A percentile compares a stretch with the other conserved stretches of the same genome.
Evolutionary conservation across 2,329 filamentous ascomycete species (phyloP).

Genomic region (Gaeumannomyces sp.): DNA sequence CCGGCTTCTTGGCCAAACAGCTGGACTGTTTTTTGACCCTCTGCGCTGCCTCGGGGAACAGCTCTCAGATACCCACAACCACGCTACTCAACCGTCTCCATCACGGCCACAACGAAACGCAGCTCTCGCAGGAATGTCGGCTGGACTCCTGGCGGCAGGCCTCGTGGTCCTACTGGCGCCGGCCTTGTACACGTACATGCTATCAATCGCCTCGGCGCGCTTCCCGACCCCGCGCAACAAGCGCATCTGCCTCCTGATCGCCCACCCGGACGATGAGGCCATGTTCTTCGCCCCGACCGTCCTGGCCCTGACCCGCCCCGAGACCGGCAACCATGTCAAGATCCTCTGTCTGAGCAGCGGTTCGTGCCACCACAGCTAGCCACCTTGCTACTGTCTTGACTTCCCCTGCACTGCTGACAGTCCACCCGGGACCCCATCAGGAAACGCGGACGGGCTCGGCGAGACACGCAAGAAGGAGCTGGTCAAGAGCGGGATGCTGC

Average conservation of each 20-base stretch:
- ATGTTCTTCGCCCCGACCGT: slow-evolving; percentile 98
- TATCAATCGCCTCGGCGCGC: slow-evolving; percentile 37
- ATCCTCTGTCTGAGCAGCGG: slow-evolving; percentile 89
- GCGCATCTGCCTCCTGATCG: slow-evolving; percentile 86
- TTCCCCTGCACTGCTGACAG: background rate
- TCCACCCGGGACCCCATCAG: slow-evolving; percentile 31
- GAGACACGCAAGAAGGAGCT: slow-evolving; percentile 78
- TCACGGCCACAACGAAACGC: background rate
- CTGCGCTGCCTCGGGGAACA: too few species aligned
- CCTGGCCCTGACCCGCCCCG: slow-evolving; percentile 72
- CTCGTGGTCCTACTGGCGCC: slow-evolving; percentile 36
- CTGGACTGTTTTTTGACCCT: background rate
- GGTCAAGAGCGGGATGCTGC: slow-evolving; percentile 66
- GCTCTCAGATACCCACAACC: too few species aligned
- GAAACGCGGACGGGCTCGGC: slow-evolving; percentile 82
- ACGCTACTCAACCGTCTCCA: background rate
- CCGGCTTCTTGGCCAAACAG: background rate
- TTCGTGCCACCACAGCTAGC: slow-evolving; percentile 23
- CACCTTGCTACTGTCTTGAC: background rate
- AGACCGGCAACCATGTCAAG: slow-evolving; percentile 82
- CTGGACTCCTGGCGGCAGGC: slow-evolving; percentile 20
- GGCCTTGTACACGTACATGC: slow-evolving; percentile 47
- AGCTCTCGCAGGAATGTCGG: slow-evolving; percentile 4
- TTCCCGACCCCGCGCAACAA: slow-evolving; percentile 71
- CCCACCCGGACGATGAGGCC: slow-evolving; percentile 96